Base-by-base conservation (phyloP, 2,329 filamentous ascomycete species). In the Escovopsis sp. region DNA sequence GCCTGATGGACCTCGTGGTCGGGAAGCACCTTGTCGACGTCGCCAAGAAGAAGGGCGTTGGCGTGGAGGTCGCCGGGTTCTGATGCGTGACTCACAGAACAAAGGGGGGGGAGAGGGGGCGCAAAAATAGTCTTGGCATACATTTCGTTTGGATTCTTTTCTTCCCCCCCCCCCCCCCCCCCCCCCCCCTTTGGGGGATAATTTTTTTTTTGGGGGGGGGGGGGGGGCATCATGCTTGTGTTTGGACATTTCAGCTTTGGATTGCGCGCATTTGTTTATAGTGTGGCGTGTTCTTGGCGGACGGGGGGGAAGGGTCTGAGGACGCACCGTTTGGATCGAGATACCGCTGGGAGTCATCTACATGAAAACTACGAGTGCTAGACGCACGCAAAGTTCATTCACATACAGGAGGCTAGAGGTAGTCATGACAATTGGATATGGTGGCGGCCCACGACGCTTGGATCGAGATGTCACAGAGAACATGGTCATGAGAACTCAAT, bases 1-100 rank as follows among this genome's bases (percentile, higher is more conserved):
- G 77, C 0, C 55, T 81, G 40, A 81, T 82, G 77, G 78, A 82
- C 51, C 57, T 82, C 19, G 69, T 74, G 1, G 71, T 80, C 2
- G 78, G 77, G 12, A 66, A 67, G 50, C 70, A 77, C 43, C 48
- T 82, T 39, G 56, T 82, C 15, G 60, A 67, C 45, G 55, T 79
- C 47, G 77, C 78, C 1, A 64, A 63, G 36, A 61, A 68, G 41
- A 77, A 68, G 56, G 64, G 66, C 0, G 56, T 80, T 10, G 77
- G 77, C 6, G 71, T 64, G 8, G 60, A 61, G 7, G 59, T 81
- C 26, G 60, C 68, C 11, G 48, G 44, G 8, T 51, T 53, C 33
- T 53, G 15, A 15, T 15, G 15, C 15, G 15, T 15, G 15, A 15
- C 15, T 15, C 15, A 15, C 15, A 15, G 15, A 15, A 15, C 15